Evolutionary conservation across 2,329 filamentous ascomycete genomes (phyloP).

Genomic region (Neoscytalidium dimidiatum): DNA sequence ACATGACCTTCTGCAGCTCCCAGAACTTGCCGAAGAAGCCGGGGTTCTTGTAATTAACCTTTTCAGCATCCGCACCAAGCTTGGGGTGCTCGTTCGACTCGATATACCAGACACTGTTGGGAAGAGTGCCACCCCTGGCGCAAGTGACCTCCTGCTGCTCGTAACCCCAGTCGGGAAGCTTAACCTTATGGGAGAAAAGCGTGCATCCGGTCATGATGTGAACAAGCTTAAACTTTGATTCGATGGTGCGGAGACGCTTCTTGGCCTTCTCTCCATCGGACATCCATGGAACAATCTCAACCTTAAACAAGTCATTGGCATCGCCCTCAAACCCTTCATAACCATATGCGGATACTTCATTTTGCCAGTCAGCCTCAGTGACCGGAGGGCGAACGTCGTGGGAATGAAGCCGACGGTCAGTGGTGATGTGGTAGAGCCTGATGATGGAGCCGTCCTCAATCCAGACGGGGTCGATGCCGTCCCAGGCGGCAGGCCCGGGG

Average conservation of each 20-base stretch:
- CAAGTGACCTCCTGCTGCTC: slow-evolving; percentile 99
- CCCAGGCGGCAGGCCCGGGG: slow-evolving; percentile 82
- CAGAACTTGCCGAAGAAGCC: slow-evolving; percentile 98
- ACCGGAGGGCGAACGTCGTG: slow-evolving; percentile 75
- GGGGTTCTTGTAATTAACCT: slow-evolving; percentile 92
- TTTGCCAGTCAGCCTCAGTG: slow-evolving; percentile 70
- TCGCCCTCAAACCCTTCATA: slow-evolving; percentile 97
- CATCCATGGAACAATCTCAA: slow-evolving; percentile 91
- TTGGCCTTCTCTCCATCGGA: slow-evolving; percentile 79
- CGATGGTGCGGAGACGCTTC: slow-evolving; percentile 84
- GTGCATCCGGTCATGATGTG: slow-evolving; percentile 97
- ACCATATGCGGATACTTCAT: slow-evolving; percentile 94
- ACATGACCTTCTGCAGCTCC: slow-evolving; percentile 98
- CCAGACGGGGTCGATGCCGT: slow-evolving; percentile 66
- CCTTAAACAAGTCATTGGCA: slow-evolving; percentile 91
- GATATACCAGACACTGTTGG: slow-evolving; percentile 97
- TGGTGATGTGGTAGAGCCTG: slow-evolving; percentile 80
- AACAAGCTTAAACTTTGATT: slow-evolving; percentile 93
- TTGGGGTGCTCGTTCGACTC: slow-evolving; percentile 86
- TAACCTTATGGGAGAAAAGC: slow-evolving; percentile 98
- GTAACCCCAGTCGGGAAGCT: slow-evolving; percentile 95
- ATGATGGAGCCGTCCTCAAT: slow-evolving; percentile 80
- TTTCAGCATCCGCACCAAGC: slow-evolving; percentile 75
- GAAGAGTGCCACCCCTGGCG: slow-evolving; percentile 83
- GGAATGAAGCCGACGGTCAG: slow-evolving; percentile 88